A percentile compares a stretch with the other conserved stretches of the same genome.
Evolutionary conservation across 2,329 filamentous ascomycete genomes (phyloP).

Genomic region (Calonectria multiphialidica): DNA sequence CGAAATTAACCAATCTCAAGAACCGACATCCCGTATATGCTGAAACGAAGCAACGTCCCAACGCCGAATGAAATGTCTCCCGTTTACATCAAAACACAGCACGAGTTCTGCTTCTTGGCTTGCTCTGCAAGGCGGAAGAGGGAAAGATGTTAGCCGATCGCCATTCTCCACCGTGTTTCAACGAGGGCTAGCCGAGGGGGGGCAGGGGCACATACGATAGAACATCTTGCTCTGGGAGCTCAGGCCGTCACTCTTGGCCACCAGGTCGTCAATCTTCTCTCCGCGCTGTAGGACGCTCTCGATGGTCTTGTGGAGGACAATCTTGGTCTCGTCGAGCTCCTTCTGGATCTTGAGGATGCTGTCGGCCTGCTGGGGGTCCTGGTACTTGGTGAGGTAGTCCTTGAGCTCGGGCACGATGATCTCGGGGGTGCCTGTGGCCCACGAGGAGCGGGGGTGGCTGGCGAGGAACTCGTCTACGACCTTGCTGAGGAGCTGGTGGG

Average conservation of each 20-base stretch:
- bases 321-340: conserved; percentile 97
- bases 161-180: conserved; percentile 1
- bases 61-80: conserved; percentile 45
- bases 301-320: conserved; percentile 96
- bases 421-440: conserved; percentile 65
- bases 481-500: conserved; percentile 89
- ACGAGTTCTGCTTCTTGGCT: conserved; percentile 86
- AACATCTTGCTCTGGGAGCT: conserved; percentile 98
- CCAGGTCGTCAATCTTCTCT: conserved; percentile 95
- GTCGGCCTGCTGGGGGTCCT: conserved; percentile 90
- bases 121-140: conserved; percentile 55
- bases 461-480: conserved; percentile 88
- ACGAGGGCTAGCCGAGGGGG: not conserved
- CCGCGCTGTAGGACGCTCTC: conserved; percentile 88
- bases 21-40: conserved; percentile 43
- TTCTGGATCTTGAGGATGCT: conserved; percentile 96
- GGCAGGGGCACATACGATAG: conserved; percentile 73
- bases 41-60: conserved; percentile 46
- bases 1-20: conserved; percentile 49
- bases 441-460: conserved; percentile 78
- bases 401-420: conserved; percentile 80
- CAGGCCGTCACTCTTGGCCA: conserved; percentile 91
- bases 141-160: conserved; percentile 14
- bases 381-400: conserved; percentile 80
- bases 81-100: conserved; percentile 76